Evolutionary conservation across 805 yeast species (phyloP).

Genomic region (Sugiyamaella lignohabitans): DNA sequence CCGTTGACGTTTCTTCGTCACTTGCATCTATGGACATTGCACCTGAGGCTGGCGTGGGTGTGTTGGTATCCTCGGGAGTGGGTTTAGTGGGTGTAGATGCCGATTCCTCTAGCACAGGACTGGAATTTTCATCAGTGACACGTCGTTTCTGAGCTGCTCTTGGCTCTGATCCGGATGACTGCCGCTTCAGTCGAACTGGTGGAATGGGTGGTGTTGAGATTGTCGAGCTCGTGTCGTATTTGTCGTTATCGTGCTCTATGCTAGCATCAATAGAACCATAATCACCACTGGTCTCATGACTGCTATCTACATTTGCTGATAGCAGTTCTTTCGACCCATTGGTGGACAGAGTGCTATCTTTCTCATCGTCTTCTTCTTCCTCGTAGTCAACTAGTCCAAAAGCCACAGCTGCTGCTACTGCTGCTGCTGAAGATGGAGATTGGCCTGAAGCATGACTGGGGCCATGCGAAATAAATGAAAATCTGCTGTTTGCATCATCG

Average conservation of each 20-base stretch:
- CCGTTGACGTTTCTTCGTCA: too few species aligned
- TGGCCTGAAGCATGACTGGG: neutral
- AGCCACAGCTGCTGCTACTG: neutral
- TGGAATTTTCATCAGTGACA: constrained; percentile 4
- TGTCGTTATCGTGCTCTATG: neutral
- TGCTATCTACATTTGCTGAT: too few species aligned
- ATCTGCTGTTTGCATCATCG: neutral
- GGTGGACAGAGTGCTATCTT: too few species aligned
- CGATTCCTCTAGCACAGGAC: too few species aligned
- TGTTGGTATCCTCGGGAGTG: too few species aligned
- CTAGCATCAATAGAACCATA: neutral
- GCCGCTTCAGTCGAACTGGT: constrained; percentile 11
- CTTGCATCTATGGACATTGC: too few species aligned
- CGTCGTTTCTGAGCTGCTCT: constrained; percentile 8
- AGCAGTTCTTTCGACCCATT: too few species aligned
- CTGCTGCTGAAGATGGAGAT: neutral
- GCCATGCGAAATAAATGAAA: too few species aligned
- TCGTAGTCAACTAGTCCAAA: constrained; percentile 5
- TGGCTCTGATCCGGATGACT: constrained; percentile 2
- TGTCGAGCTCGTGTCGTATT: neutral
- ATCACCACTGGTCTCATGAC: too few species aligned
- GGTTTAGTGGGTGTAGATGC: neutral
- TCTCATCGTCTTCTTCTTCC: constrained; percentile 3
- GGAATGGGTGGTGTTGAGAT: constrained; percentile 3
- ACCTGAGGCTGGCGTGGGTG: too few species aligned